Evolutionary conservation across 176 grass and related monocot genomes (phyloP).

Genomic region (Ananas comosus): DNA sequence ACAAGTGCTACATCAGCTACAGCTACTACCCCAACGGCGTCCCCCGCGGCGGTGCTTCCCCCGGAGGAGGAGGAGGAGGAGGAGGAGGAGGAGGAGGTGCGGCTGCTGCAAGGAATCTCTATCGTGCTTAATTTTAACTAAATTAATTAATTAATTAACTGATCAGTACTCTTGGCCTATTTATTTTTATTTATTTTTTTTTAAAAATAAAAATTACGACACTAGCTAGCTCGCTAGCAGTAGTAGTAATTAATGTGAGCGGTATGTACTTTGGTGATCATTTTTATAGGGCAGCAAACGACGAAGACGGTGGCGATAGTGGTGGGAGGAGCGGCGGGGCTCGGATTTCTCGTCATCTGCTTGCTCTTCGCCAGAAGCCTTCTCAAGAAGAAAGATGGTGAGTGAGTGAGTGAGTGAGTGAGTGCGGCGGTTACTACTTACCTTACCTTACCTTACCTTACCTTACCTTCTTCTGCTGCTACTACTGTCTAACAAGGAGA

Average conservation of each 20-base stretch:
- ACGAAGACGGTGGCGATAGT: conserved; percentile 94
- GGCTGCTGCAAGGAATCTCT: neutral
- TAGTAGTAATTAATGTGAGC: too few relatives aligned
- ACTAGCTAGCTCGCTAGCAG: too few relatives aligned
- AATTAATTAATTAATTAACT: too few relatives aligned
- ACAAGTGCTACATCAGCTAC: conserved; percentile 99
- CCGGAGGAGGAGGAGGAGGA: neutral
- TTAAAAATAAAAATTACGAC: too few relatives aligned
- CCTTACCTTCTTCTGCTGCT: neutral
- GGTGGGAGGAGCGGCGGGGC: conserved; percentile 67
- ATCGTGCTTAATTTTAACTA: too few relatives aligned
- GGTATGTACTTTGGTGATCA: conserved; percentile 4
- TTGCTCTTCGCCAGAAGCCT: conserved; percentile 78
- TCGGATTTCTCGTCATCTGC: conserved; percentile 92
- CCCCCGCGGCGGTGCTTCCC: conserved; percentile 23
- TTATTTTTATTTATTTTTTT: too few relatives aligned
- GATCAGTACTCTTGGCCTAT: too few relatives aligned
- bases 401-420: too few relatives aligned
- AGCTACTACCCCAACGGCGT: conserved; percentile 79
- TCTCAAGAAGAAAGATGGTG: conserved; percentile 89
- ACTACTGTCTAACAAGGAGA: neutral
- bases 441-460: too few relatives aligned
- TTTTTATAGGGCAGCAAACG: conserved; percentile 75
- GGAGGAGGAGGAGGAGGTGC: too few relatives aligned
- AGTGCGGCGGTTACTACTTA: too few relatives aligned